Percentiles rank a stretch among this genome's conserved stretches.
Conservation (phyloP, 768 basidiomycete species). For the Suillus cothurnatus region DNA sequence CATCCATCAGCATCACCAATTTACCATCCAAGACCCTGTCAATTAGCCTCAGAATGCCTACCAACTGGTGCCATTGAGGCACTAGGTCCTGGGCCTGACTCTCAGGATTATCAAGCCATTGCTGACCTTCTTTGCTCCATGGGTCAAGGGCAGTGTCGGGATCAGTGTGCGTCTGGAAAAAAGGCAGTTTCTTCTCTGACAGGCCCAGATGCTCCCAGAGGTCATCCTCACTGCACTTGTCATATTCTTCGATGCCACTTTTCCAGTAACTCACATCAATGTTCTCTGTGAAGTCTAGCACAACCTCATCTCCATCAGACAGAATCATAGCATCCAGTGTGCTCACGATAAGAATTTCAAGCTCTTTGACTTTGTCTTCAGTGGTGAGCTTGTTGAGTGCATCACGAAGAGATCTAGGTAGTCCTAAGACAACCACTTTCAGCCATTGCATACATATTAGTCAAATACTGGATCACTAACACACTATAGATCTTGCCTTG, state of each 20-base stretch:
- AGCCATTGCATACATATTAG: too few relatives aligned
- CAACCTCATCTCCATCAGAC: neutral
- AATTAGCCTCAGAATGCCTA: constrained; percentile 18
- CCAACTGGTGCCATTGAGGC: constrained; percentile 23
- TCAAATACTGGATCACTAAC: too few relatives aligned
- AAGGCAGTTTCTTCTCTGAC: too few relatives aligned
- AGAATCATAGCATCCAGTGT: too few relatives aligned
- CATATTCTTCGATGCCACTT: neutral
- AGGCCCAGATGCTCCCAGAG: constrained; percentile 9
- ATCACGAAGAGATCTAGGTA: too few relatives aligned
- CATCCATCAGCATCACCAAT: constrained; percentile 26
- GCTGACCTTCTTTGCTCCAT: constrained; percentile 13
- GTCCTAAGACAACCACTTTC: too few relatives aligned
- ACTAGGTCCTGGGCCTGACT: neutral
- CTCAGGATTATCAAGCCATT: constrained; percentile 4
- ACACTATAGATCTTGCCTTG: too few relatives aligned
- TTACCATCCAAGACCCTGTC: too few relatives aligned
- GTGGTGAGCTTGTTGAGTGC: too few relatives aligned
- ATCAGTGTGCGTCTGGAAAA: neutral
- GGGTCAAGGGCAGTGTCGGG: constrained; percentile 8
- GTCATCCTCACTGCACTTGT: neutral
- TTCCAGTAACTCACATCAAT: neutral
- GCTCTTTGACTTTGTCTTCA: too few relatives aligned
- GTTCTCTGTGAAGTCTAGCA: neutral
- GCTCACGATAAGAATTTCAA: too few relatives aligned